Conservation (phyloP, 768 basidiomycete species). For the Daedaleopsis nitida region DNA sequence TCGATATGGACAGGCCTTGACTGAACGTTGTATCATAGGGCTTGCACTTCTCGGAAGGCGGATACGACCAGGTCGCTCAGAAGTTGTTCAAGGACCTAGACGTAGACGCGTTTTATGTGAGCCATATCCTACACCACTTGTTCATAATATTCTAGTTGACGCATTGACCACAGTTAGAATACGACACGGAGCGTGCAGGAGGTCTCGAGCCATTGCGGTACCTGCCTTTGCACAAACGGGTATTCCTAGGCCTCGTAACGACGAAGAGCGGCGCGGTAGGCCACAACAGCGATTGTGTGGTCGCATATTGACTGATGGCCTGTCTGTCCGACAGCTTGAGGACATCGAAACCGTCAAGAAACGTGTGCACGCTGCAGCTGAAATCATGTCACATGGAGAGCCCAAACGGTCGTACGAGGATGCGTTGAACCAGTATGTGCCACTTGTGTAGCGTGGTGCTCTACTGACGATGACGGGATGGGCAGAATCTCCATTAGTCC, state of each 20-base stretch:
- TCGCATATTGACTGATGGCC: conserved; percentile 2
- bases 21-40: conserved; percentile 41
- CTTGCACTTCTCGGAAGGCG: conserved; percentile 59
- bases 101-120: conserved; percentile 50
- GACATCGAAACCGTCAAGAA: conserved; percentile 38
- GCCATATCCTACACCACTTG: conserved; percentile 1
- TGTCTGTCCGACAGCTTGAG: conserved; percentile 36
- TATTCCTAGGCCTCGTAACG: conserved; percentile 47
- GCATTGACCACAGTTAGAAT: conserved; percentile 47
- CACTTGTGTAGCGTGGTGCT: not conserved
- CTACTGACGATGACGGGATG: not conserved
- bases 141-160: not conserved
- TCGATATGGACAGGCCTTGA: conserved; percentile 13
- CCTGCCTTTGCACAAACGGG: conserved; percentile 46
- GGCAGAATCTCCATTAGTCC: conserved; percentile 44
- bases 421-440: conserved; percentile 38
- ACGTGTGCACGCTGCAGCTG: conserved; percentile 45
- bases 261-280: conserved; percentile 44
- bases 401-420: conserved; percentile 37
- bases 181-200: conserved; percentile 62
- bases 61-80: conserved; percentile 52
- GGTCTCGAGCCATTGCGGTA: conserved; percentile 53
- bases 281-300: not conserved
- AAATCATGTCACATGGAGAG: conserved; percentile 38
- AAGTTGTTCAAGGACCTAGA: conserved; percentile 60